Base-by-base conservation (phyloP, 306 rosid species). In the Lupinus albus region DNA sequence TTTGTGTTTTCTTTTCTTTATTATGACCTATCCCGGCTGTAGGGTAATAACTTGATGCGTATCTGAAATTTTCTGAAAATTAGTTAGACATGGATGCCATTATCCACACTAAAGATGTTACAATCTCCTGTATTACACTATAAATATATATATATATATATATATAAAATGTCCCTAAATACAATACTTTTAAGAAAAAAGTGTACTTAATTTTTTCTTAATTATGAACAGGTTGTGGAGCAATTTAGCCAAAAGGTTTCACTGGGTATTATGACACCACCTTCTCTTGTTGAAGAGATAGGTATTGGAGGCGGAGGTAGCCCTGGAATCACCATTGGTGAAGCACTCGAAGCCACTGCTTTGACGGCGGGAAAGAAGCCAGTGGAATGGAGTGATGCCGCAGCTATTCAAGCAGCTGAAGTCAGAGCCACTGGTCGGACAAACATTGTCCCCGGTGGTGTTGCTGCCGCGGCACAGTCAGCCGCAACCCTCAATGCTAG, bases 331-430 rank as follows among this genome's bases (percentile, higher is more conserved):
- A 88, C 95, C 3, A 88, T 91, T 0, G 97, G 91, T 0, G 89
- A 91, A 74, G 95, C 97, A 61, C 85, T 88, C 0, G 89, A 88
- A 71, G 95, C 91, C 1, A 81, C 92, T 0, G 85, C 80, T 11
- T 1, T 83, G 20, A 77, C 95, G 0, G 87, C 82, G 0, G 86
- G 92, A 20, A 55, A 73, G 54, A 86, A 91, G 67, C 72, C 86
- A 0, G 89, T 84, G 48, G 92, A 78, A 41, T 74, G 78, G 85
- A 87, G 92, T 17, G 89, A 86, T 2, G 92, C 87, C 0, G 95
- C 95, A 0, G 95, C 97, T 0, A 91, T 88, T 56, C 95, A 91
- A 52, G 97, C 95, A 0, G 95, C 95, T 0, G 95, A 86, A 73
- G 87, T 81, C 11, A 79, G 92, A 68, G 95, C 95, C 33, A 86